Evolutionary conservation across 1,284 basidiomycete species (phyloP).

Genomic region (Irpex sp.): DNA sequence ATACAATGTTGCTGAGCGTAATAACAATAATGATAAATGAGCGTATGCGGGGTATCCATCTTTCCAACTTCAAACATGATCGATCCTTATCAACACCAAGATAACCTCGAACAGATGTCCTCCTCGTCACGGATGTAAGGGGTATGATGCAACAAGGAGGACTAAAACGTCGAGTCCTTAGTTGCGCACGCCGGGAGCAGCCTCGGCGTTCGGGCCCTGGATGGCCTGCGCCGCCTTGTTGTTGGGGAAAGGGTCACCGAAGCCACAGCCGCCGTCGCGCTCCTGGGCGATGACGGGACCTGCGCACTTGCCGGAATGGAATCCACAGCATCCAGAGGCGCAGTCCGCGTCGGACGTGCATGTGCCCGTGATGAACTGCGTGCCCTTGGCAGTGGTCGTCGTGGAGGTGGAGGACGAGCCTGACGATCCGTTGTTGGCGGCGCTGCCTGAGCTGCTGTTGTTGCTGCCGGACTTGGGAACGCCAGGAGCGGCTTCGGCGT

Average conservation of each 20-base stretch:
- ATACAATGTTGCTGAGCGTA: conserved; percentile 1
- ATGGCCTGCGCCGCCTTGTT: background rate
- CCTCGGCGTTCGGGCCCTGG: background rate
- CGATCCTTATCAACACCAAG: background rate
- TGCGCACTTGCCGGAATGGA: background rate
- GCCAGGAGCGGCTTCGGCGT: background rate
- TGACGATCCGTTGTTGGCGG: background rate
- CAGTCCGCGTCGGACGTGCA: background rate
- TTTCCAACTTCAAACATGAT: background rate
- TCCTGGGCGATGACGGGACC: background rate
- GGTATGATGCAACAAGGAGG: background rate
- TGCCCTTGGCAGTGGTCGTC: background rate
- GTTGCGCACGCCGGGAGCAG: background rate
- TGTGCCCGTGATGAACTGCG: background rate
- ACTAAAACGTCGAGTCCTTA: background rate
- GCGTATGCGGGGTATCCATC: background rate
- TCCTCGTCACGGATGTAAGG: background rate
- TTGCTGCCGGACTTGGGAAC: background rate
- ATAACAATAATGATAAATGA: background rate
- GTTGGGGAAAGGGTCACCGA: conserved; percentile 1
- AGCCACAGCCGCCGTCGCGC: conserved; percentile 1
- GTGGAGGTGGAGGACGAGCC: background rate
- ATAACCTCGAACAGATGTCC: background rate
- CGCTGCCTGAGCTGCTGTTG: background rate
- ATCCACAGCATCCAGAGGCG: background rate